phyloP scores from a whole-genome alignment of 345 rosid species.

The Acer saccharum region DNA sequence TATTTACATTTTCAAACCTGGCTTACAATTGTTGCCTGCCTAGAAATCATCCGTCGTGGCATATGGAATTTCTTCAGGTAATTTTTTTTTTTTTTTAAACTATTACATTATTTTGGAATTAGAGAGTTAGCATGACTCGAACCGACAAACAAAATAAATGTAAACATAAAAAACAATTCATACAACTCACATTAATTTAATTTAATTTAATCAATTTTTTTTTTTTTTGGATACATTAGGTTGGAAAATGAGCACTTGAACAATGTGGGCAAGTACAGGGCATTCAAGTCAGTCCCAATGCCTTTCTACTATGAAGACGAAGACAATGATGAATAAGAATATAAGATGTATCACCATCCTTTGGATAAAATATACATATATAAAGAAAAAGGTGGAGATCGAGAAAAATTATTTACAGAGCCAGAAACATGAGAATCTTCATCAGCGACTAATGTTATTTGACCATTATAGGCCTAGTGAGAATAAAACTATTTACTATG shows the following conservation, averaged over 20 bases:
- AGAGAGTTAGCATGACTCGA: too few species aligned
- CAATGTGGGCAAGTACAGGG: conserved; percentile 68
- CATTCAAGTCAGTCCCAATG: conserved; percentile 77
- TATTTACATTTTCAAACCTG: conserved; percentile 40
- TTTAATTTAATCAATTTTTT: not conserved
- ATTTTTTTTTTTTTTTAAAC: not conserved
- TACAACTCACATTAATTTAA: not conserved
- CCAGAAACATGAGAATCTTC: not conserved
- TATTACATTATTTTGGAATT: too few species aligned
- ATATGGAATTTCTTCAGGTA: conserved; percentile 80
- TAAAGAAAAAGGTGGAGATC: too few species aligned
- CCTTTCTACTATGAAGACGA: conserved; percentile 69
- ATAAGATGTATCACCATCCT: conserved; percentile 3
- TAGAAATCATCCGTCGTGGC: conserved; percentile 74
- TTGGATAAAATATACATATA: too few species aligned
- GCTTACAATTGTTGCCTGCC: conserved; percentile 56
- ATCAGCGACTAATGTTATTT: too few species aligned
- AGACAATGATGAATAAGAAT: conserved; percentile 34
- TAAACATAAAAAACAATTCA: too few species aligned
- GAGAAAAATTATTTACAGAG: not conserved
- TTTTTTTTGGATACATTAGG: conserved; percentile 28
- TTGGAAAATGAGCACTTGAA: conserved; percentile 78
- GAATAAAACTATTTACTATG: too few species aligned
- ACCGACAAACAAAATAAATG: too few species aligned
- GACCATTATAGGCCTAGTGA: too few species aligned